Percentiles rank a stretch among this genome's conserved stretches.
phyloP scores from a whole-genome alignment of 2,329 filamentous ascomycete species.

The Biscogniauxia marginata region DNA sequence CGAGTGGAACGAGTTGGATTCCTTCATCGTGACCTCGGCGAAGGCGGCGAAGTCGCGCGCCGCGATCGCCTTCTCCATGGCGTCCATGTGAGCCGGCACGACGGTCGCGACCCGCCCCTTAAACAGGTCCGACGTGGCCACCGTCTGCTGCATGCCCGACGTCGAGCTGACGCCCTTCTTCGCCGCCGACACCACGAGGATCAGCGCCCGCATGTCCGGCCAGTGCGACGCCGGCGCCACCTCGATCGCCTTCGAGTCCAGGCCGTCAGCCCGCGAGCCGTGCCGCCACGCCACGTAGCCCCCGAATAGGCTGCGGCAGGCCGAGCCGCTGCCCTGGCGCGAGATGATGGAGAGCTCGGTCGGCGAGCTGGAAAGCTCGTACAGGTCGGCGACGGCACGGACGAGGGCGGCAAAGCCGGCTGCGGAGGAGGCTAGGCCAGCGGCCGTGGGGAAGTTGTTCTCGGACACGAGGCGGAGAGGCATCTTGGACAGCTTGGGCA shows the following conservation, averaged over 20 bases:
- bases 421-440: slow-evolving; percentile 75
- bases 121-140: slow-evolving; percentile 88
- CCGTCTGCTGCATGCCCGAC: slow-evolving; percentile 95
- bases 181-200: slow-evolving; percentile 86
- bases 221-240: slow-evolving; percentile 88
- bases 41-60: slow-evolving; percentile 82
- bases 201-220: slow-evolving; percentile 90
- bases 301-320: slow-evolving; percentile 89
- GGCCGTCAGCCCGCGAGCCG: slow-evolving; percentile 73
- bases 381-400: slow-evolving; percentile 86
- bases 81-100: slow-evolving; percentile 78
- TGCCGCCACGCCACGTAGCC: slow-evolving; percentile 95
- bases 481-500: slow-evolving; percentile 78
- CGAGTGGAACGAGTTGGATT: slow-evolving; percentile 96
- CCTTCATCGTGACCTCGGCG: slow-evolving; percentile 89
- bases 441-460: slow-evolving; percentile 99
- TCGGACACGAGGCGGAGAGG: slow-evolving; percentile 86
- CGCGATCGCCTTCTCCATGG: slow-evolving; percentile 80
- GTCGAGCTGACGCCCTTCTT: slow-evolving; percentile 96
- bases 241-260: slow-evolving; percentile 83
- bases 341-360: slow-evolving; percentile 86
- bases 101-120: slow-evolving; percentile 69
- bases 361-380: slow-evolving; percentile 77
- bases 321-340: slow-evolving; percentile 89
- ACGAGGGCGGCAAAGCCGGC: slow-evolving; percentile 71